These are phyloP conservation scores for Xylaria sp. DNA, from an alignment of 2,329 filamentous ascomycete species.

Conservation along the genomic window DNA sequence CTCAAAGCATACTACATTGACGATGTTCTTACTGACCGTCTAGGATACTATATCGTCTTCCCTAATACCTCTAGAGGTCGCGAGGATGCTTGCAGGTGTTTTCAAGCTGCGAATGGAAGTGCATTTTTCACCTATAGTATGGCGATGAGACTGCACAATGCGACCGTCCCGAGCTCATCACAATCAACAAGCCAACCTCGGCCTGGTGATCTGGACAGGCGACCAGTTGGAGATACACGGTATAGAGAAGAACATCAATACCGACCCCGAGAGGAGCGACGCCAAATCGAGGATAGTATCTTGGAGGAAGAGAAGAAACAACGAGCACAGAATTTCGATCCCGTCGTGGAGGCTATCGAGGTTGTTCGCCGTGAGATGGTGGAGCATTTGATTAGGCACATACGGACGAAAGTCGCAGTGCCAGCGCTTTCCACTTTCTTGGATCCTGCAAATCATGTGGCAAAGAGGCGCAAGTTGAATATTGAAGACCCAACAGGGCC, in stretches of 20 bases:
- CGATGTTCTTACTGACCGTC: constrained; percentile 83
- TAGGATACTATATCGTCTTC: constrained; percentile 94
- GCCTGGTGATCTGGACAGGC: constrained; percentile 43
- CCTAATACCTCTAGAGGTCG: constrained; percentile 80
- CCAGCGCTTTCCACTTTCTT: constrained; percentile 83
- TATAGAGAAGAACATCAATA: constrained; percentile 74
- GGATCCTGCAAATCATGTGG: constrained; percentile 80
- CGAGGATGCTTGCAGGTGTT: constrained; percentile 83
- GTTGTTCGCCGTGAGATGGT: constrained; percentile 82
- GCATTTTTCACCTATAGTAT: constrained; percentile 91
- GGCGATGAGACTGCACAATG: constrained; percentile 81
- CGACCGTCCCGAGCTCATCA: constrained; percentile 49
- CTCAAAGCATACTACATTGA: constrained; percentile 84
- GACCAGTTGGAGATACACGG: constrained; percentile 56
- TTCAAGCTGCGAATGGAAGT: constrained; percentile 78
- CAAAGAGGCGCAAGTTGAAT: constrained; percentile 83
- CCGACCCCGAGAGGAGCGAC: constrained; percentile 72
- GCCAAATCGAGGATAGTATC: constrained; percentile 81
- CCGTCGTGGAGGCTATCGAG: constrained; percentile 84
- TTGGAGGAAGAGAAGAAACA: constrained; percentile 90
- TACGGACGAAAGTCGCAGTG: constrained; percentile 86
- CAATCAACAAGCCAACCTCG: constrained; percentile 40
- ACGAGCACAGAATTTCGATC: constrained; percentile 87
- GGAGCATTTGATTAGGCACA: constrained; percentile 87
- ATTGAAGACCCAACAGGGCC: constrained; percentile 48